These are phyloP conservation scores for sorghum (Sorghum bicolor) DNA, from an alignment of 176 grass and related monocot genomes.

Conservation along the genomic window Sorghum_bicolor_NCBIv3 NC_012872.2:961001-961500, in stretches of 20 bases:
- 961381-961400: conserved; percentile 53
- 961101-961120: conserved; percentile 50
- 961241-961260: conserved; percentile 47
- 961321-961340: neutral
- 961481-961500: conserved; percentile 20
- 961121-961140: conserved; percentile 46
- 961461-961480: conserved; percentile 13
- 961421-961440: conserved; percentile 61
- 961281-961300: neutral
- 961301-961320: neutral
- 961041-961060: conserved; percentile 55
- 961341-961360: conserved; percentile 4
- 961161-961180: neutral
- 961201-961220: conserved; percentile 16
- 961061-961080: conserved; percentile 54
- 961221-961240: conserved; percentile 12
- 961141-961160: conserved; percentile 5
- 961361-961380: conserved; percentile 56
- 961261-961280: conserved; percentile 56
- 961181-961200: neutral
- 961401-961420: conserved; percentile 62
- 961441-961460: neutral
- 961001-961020: conserved; percentile 54
- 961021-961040: conserved; percentile 46
- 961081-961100: conserved; percentile 56